phyloP scores from a whole-genome alignment of 106 monocot genomes.

The Iris macrosiphon region DNA sequence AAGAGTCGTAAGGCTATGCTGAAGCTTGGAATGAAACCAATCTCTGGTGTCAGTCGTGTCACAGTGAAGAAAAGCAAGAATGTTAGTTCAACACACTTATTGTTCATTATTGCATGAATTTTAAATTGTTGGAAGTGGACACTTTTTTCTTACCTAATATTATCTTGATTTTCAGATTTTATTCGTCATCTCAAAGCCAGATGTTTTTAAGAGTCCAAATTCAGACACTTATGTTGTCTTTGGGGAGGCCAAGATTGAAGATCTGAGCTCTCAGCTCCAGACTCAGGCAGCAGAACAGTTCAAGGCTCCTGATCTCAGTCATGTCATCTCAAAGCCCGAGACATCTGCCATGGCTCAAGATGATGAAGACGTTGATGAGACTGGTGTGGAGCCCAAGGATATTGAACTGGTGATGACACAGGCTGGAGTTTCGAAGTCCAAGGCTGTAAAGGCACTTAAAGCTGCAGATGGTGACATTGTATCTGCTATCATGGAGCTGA shows the following conservation, averaged over 20 bases:
- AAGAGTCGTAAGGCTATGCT: constrained; percentile 28
- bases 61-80: constrained; percentile 24
- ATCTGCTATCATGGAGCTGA: constrained; percentile 28
- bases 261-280: constrained; percentile 26
- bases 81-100: constrained; percentile 1
- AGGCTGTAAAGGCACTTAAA: constrained; percentile 23
- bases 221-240: constrained; percentile 19
- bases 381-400: constrained; percentile 21
- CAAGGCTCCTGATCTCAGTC: constrained; percentile 23
- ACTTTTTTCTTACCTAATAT: too few species aligned
- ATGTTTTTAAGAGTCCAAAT: constrained; percentile 25
- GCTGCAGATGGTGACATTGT: constrained; percentile 26
- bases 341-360: constrained; percentile 17
- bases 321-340: constrained; percentile 19
- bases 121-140: too few species aligned
- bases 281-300: constrained; percentile 24
- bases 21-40: constrained; percentile 27
- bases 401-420: constrained; percentile 28
- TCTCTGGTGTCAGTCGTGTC: constrained; percentile 24
- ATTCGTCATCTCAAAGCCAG: constrained; percentile 26
- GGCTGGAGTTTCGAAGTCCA: constrained; percentile 17
- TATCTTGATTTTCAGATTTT: constrained; percentile 6
- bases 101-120: too few species aligned
- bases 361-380: constrained; percentile 24
- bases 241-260: constrained; percentile 25